Evolutionary conservation across 192 early-diverging fungal species (phyloP), one percentile per base, ranked within the genome.

Genomic region (Entomortierella parvispora): DNA sequence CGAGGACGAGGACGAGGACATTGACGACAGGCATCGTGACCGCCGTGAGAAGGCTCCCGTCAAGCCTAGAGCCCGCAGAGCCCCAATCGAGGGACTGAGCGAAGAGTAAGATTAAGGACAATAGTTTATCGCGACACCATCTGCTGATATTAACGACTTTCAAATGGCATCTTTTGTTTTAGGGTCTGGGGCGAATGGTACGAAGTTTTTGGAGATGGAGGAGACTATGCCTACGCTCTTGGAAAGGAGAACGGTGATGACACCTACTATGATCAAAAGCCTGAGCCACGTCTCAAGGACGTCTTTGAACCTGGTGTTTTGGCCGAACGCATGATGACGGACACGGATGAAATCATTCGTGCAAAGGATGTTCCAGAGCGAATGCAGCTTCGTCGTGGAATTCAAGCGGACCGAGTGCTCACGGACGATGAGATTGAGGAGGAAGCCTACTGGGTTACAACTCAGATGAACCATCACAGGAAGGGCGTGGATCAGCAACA

Each of bases 181-280:
- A 89, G 86, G 33, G 85, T 88, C 31, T 89, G 91, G 87, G 80
- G 85, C 46, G 93, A 96, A 65, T 88, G 93, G 71, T 88, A 92
- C 49, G 91, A 94, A 58, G 90, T 97, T n/a, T 97, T 99, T 83
- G 97, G 95, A 29, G 92, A 91, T 60, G 95, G 94, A 68, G 87
- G 81, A n/a, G 95, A 99, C 42, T 99, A 99, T 65, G 90, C 84
- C 17, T 92, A 86, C 64, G 92, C 92, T 18, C 55, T 71, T 10
- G 60, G 65, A 56, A 78, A 62, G 60, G 72, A 68, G 53, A 81
- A 68, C 47, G 79, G 32, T 34, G 63, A 62, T n/a, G 71, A 81
- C 26, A 58, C 51, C 22, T 74, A 82, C 34, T 60, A 79, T 43
- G 66, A 81, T 9, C 69, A 82, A 55, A 80, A 86, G 51, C 71